Evolutionary conservation across 1,284 basidiomycete genomes (phyloP).

Genomic region (Lentinula novae-zelandiae): DNA sequence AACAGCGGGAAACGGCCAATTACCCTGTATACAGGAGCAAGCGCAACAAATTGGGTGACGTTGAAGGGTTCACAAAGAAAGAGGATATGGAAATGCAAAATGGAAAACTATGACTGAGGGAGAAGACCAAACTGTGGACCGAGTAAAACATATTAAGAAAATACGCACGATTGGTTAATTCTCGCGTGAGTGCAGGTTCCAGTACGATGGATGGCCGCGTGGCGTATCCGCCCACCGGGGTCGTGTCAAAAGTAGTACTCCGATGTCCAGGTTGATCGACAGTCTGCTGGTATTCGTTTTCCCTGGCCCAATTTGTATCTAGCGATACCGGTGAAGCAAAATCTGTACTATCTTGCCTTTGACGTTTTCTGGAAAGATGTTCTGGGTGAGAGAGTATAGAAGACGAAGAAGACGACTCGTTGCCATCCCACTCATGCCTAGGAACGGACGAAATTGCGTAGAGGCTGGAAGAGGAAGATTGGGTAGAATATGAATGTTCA

Average conservation of each 20-base stretch:
- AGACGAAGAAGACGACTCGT: not conserved
- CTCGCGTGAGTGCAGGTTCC: constrained; percentile 62
- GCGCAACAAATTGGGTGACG: not conserved
- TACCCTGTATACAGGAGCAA: not conserved
- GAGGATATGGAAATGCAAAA: constrained; percentile 8
- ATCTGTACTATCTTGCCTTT: not conserved
- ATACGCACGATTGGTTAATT: constrained; percentile 68
- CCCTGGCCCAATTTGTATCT: not conserved
- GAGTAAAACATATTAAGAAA: not conserved
- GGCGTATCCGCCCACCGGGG: constrained; percentile 26
- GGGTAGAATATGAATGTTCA: not conserved
- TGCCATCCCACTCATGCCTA: not conserved
- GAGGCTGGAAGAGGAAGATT: not conserved
- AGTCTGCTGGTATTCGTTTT: not conserved
- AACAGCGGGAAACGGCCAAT: not conserved
- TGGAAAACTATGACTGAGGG: not conserved
- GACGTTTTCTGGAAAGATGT: constrained; percentile 2
- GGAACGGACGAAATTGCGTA: not conserved
- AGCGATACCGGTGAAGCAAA: not conserved
- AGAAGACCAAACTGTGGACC: constrained; percentile 8
- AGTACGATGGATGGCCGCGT: constrained; percentile 41
- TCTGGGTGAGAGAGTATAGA: not conserved
- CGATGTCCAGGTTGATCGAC: not conserved
- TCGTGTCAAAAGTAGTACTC: constrained; percentile 22
- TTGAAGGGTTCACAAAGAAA: no score